Percentiles rank a stretch among this genome's conserved stretches.
Evolutionary conservation across 225 moss, liverwort and hornwort genomes (phyloP).

Genomic region (Polytrichum formosum): DNA sequence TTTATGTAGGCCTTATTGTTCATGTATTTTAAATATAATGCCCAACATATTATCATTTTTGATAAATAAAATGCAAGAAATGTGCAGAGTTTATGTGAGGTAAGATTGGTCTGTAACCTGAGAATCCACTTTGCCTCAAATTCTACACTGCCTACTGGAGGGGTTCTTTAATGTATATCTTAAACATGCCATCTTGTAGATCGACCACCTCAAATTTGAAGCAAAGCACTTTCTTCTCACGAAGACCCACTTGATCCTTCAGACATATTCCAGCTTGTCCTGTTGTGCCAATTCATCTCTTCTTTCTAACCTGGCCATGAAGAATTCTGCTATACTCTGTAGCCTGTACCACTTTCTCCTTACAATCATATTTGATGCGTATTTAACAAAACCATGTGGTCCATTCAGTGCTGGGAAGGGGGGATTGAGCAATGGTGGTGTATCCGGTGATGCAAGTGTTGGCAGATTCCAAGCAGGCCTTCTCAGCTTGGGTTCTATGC

Average conservation of each 20-base stretch:
- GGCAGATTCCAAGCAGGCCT: constrained; percentile 90
- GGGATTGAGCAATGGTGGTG: constrained; percentile 50
- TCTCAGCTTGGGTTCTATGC: constrained; percentile 86
- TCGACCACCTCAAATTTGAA: background rate
- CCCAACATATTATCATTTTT: too few relatives aligned
- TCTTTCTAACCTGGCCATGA: too few relatives aligned
- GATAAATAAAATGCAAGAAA: too few relatives aligned
- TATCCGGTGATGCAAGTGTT: constrained; percentile 66
- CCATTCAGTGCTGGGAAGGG: constrained; percentile 53
- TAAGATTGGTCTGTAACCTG: too few relatives aligned
- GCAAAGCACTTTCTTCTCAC: constrained; percentile 53
- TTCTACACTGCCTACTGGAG: background rate
- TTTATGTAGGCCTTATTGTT: background rate
- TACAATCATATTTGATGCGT: too few relatives aligned
- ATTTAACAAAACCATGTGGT: background rate
- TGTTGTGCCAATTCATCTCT: constrained; percentile 22
- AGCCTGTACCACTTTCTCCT: too few relatives aligned
- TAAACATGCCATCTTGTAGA: constrained; percentile 6
- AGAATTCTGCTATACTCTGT: too few relatives aligned
- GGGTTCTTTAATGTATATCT: constrained; percentile 30
- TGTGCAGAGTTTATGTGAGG: too few relatives aligned
- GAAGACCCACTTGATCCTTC: constrained; percentile 73
- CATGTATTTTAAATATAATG: background rate
- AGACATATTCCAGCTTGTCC: constrained; percentile 80
- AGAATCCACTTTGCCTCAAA: background rate